These are phyloP conservation scores for Hypoxylon sp. DNA, from an alignment of 2,329 filamentous ascomycete species.

Conservation along the genomic window DNA sequence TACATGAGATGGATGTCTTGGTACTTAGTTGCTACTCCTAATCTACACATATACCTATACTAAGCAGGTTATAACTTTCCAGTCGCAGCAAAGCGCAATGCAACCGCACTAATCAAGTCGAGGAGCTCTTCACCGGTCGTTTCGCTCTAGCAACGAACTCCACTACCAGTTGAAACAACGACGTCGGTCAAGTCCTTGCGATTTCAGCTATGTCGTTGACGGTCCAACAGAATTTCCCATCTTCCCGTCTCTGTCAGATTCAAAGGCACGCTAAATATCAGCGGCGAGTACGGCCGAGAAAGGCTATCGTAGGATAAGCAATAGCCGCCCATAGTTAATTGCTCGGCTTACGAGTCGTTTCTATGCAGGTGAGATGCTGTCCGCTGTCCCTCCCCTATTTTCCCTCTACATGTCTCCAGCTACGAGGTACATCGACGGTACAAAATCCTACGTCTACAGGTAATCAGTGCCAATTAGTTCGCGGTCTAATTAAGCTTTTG, in stretches of 20 bases:
- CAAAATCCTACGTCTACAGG: too few relatives aligned
- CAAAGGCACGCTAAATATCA: conserved; percentile 21
- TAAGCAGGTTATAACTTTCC: conserved; percentile 36
- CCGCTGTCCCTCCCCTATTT: conserved; percentile 11
- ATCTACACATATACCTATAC: conserved; percentile 7
- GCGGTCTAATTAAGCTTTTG: conserved; percentile 52
- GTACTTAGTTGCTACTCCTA: background rate
- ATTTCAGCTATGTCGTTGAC: conserved; percentile 27
- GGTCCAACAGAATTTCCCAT: conserved; percentile 16
- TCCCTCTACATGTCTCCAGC: background rate
- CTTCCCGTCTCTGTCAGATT: conserved; percentile 22
- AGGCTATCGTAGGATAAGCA: conserved; percentile 27
- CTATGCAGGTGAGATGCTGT: conserved; percentile 33
- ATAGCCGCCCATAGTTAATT: conserved; percentile 20
- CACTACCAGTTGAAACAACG: conserved; percentile 20
- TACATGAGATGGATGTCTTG: conserved; percentile 1
- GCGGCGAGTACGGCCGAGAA: conserved; percentile 29
- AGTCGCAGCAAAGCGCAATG: conserved; percentile 22
- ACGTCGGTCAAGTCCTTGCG: conserved; percentile 31
- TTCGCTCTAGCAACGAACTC: conserved; percentile 1
- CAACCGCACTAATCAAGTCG: conserved; percentile 28
- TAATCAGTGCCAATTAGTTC: conserved; percentile 38
- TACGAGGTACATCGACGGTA: conserved; percentile 14
- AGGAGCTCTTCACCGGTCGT: conserved; percentile 30
- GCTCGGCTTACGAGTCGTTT: conserved; percentile 26